A percentile compares a stretch with the other conserved stretches of the same genome.
Conservation (phyloP, 2,329 filamentous ascomycete genomes). For the Aspergillus brasiliensis region DNA sequence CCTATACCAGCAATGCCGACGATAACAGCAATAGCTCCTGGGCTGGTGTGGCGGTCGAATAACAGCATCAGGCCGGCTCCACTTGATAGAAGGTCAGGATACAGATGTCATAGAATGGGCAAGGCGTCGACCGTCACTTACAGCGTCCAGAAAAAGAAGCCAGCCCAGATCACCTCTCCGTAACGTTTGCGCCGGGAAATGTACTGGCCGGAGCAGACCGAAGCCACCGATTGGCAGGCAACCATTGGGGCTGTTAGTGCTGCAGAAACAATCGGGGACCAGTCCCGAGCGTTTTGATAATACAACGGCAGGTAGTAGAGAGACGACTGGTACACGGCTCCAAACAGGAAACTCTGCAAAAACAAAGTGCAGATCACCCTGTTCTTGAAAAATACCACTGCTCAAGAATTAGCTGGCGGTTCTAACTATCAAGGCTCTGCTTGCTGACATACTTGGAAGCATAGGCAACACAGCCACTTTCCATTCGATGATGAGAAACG, state of each 20-base stretch:
- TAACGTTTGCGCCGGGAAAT: constrained; percentile 61
- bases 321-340: constrained; percentile 60
- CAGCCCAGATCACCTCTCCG: constrained; percentile 59
- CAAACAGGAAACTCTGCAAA: constrained; percentile 61
- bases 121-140: constrained; percentile 22
- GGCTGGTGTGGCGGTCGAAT: constrained; percentile 49
- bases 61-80: constrained; percentile 57
- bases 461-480: constrained; percentile 59
- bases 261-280: constrained; percentile 53
- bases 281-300: constrained; percentile 59
- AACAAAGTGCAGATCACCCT: constrained; percentile 58
- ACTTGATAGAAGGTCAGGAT: constrained; percentile 16
- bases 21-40: constrained; percentile 54
- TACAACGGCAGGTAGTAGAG: constrained; percentile 66
- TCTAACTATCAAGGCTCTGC: too few relatives aligned
- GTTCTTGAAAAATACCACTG: constrained; percentile 56
- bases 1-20: constrained; percentile 56
- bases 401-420: constrained; percentile 9
- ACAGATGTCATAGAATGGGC: not conserved
- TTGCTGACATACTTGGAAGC: constrained; percentile 49
- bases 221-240: constrained; percentile 44
- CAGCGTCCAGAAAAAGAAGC: constrained; percentile 51
- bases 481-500: constrained; percentile 59
- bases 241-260: constrained; percentile 55
- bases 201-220: constrained; percentile 56